Base-by-base conservation (phyloP, 257 asterid genomes). In the Solanum chmielewskii region DNA sequence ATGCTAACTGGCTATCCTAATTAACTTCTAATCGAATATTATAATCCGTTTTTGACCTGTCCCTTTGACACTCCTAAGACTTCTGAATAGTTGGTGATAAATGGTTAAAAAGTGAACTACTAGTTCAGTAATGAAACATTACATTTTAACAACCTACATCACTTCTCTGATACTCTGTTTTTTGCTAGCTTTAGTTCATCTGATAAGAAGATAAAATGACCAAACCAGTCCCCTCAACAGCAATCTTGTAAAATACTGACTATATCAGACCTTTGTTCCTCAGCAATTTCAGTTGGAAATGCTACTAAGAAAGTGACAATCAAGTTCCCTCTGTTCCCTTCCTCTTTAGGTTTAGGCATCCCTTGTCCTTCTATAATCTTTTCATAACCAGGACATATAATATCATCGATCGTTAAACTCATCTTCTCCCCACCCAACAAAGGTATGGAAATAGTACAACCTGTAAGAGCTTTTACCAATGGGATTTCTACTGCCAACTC, bases 291-390 rank as follows among this genome's bases (percentile, higher is more conserved):
- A 84, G 86, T 85, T 1, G 99, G 99, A 66, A 96, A 94, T 91
- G 90, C 71, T 66, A 94, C 92, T 7, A 89, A 88, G 41, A 95
- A 90, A 56, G 88, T 93, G 89, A 94, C 33, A n/a, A 86, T 88
- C 91, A 96, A 90, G 90, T 96, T 86, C 56, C 97, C 99, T 92
- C 98, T 91, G 76, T 81, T 89, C 20, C 86, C 90, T 39, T 92
- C 91, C n/a, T 93, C 93, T 4, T 93, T 86, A 15, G 90, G 92
- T 87, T 86, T 94, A 12, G 99, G 92, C 99, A 96, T 94, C 37
- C 99, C 99, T 87, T 95, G 91, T 88, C 94, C 96, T 89, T 33
- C 29, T 88, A 94, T 84, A 86, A 82, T 91, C 89, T 88, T 93
- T 82, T 90, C 89, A 52, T 90, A 91, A 35, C 98, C 98, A 23